Evolutionary conservation across 208 protist species (phyloP).

Genomic region (Lotmaria passim): DNA sequence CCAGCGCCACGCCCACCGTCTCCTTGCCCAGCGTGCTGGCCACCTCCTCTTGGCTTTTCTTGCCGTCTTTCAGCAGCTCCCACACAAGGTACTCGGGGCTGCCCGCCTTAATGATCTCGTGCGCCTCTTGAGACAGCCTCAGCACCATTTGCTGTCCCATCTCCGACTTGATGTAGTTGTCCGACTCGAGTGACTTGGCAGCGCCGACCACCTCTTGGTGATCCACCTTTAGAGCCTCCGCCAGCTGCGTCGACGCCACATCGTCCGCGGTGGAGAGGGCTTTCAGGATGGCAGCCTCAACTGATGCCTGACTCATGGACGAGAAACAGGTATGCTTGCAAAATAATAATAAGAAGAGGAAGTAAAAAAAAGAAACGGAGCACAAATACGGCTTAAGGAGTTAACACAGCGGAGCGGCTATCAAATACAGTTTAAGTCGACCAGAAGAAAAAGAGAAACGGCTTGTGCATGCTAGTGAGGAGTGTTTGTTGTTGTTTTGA

Average conservation of each 20-base stretch:
- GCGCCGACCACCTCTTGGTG: slow-evolving; percentile 92
- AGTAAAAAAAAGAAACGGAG: slow-evolving; percentile 22
- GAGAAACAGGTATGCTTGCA: neutral
- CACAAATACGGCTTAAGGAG: neutral
- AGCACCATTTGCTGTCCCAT: slow-evolving; percentile 60
- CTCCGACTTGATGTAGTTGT: slow-evolving; percentile 76
- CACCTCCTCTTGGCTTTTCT: slow-evolving; percentile 53
- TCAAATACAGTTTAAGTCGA: too few species aligned
- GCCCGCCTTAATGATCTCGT: slow-evolving; percentile 76
- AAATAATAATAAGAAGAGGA: neutral
- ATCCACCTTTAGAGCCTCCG: slow-evolving; percentile 53
- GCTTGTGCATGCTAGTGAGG: too few species aligned
- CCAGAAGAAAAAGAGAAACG: too few species aligned
- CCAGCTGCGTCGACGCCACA: slow-evolving; percentile 67
- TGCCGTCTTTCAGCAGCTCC: slow-evolving; percentile 45
- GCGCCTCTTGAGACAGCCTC: slow-evolving; percentile 83
- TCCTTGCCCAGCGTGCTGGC: slow-evolving; percentile 68
- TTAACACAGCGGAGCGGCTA: too few species aligned
- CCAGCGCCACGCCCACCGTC: slow-evolving; percentile 72
- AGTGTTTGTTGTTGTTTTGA: too few species aligned
- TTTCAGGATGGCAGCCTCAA: slow-evolving; percentile 56
- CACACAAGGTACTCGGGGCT: slow-evolving; percentile 92
- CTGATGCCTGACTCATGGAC: slow-evolving; percentile 28
- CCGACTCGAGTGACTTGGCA: slow-evolving; percentile 89
- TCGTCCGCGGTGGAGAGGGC: slow-evolving; percentile 40